Conservation (phyloP, 164 flowering plant species). For the Buxus sempervirens region DNA sequence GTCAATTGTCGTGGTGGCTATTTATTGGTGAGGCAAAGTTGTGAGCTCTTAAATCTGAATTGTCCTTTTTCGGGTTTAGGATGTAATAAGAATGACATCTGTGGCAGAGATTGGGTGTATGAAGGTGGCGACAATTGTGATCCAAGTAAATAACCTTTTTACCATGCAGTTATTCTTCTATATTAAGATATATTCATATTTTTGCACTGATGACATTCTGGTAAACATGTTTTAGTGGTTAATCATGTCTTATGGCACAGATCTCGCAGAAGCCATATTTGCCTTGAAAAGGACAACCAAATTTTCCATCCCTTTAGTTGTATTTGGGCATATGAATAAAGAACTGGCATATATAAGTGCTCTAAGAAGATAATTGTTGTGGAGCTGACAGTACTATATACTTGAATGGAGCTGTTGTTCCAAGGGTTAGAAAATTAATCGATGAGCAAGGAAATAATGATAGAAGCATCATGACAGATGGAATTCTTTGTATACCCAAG, state of each 20-base stretch:
- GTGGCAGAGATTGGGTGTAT: constrained; percentile 75
- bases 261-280: constrained; percentile 65
- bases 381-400: constrained; percentile 58
- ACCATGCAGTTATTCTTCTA: constrained; percentile 1
- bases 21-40: constrained; percentile 4
- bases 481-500: constrained; percentile 2
- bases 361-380: constrained; percentile 64
- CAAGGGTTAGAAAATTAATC: constrained; percentile 41
- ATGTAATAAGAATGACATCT: constrained; percentile 61
- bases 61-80: constrained; percentile 62
- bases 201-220: neutral
- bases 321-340: constrained; percentile 96
- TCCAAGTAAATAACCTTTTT: constrained; percentile 31
- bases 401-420: constrained; percentile 85
- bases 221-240: too few relatives aligned
- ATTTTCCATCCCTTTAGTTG: constrained; percentile 54
- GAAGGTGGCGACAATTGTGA: constrained; percentile 89
- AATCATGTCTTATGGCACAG: constrained; percentile 38
- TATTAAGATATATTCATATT: neutral
- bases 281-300: constrained; percentile 45
- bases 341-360: constrained; percentile 57
- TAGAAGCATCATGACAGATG: constrained; percentile 10
- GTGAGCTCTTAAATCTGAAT: too few relatives aligned
- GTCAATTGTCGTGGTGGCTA: neutral
- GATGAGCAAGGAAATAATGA: constrained; percentile 22